phyloP scores from a whole-genome alignment of 1,139 yeast species.

The Sugiyamaella sp. region DNA sequence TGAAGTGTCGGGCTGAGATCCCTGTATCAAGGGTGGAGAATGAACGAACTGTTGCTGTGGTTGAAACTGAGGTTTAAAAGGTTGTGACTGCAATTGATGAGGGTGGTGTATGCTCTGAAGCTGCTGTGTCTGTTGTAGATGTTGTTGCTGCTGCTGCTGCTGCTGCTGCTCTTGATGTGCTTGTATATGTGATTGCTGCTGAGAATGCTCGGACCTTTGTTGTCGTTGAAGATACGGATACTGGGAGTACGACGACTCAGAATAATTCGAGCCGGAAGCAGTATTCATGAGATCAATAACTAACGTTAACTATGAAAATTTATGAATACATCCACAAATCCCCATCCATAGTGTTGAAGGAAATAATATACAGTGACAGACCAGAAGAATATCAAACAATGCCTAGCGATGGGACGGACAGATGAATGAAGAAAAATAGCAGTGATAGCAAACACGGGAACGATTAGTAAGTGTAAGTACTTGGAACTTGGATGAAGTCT shows the following conservation, averaged over 20 bases:
- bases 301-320: background rate
- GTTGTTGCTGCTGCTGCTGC: constrained; percentile 15
- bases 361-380: constrained; percentile 12
- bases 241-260: constrained; percentile 26
- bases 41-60: constrained; percentile 18
- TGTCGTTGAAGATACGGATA: constrained; percentile 14
- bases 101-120: constrained; percentile 11
- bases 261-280: constrained; percentile 14
- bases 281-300: constrained; percentile 19
- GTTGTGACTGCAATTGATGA: constrained; percentile 18
- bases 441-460: constrained; percentile 1
- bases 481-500: constrained; percentile 2
- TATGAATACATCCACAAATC: background rate
- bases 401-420: background rate
- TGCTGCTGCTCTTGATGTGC: constrained; percentile 9
- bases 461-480: background rate
- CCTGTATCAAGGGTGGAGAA: constrained; percentile 20
- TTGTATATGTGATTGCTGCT: constrained; percentile 16
- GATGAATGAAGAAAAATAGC: constrained; percentile 1
- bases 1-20: constrained; percentile 10
- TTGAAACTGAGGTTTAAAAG: background rate
- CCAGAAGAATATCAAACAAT: background rate
- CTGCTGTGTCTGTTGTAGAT: constrained; percentile 13
- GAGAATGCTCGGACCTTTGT: constrained; percentile 15
- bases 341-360: constrained; percentile 12